These are phyloP conservation scores for Yamadazyma sp. DNA, from an alignment of 1,139 yeast genomes.

Conservation along the genomic window DNA sequence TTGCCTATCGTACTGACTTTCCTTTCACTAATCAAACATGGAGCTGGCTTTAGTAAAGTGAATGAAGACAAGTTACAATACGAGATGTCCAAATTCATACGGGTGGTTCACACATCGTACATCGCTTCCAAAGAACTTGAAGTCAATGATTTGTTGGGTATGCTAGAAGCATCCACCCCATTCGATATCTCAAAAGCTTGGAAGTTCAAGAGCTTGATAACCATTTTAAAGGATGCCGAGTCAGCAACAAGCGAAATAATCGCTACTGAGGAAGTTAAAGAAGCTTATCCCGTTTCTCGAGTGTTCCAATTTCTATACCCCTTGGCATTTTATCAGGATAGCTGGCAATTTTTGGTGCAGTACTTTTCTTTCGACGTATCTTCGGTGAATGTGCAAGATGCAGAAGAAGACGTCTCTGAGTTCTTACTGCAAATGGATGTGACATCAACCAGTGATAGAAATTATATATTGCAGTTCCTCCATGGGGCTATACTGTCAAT, in stretches of 20 bases:
- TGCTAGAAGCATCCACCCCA: constrained; percentile 20
- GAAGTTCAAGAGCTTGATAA: constrained; percentile 37
- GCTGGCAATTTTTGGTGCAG: constrained; percentile 31
- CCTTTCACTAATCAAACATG: constrained; percentile 32
- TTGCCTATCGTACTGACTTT: constrained; percentile 43
- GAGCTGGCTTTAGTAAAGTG: constrained; percentile 17
- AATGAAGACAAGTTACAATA: constrained; percentile 32
- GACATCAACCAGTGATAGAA: constrained; percentile 17
- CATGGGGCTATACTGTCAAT: constrained; percentile 26
- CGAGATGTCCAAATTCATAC: constrained; percentile 33
- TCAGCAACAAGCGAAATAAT: background rate
- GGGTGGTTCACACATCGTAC: constrained; percentile 18
- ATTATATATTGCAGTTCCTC: constrained; percentile 25
- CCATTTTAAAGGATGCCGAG: constrained; percentile 12
- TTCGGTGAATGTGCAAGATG: constrained; percentile 22
- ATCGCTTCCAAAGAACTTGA: constrained; percentile 16
- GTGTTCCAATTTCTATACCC: constrained; percentile 21
- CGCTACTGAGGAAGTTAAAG: background rate
- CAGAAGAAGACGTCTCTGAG: constrained; percentile 18
- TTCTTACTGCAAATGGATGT: constrained; percentile 26
- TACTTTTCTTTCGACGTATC: constrained; percentile 44
- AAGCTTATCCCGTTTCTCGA: constrained; percentile 1
- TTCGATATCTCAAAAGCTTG: constrained; percentile 27
- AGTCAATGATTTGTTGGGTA: constrained; percentile 20
- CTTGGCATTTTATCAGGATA: constrained; percentile 16